Base-by-base conservation (phyloP, 2,329 filamentous ascomycete genomes). In the Rutstroemia sp. region DNA sequence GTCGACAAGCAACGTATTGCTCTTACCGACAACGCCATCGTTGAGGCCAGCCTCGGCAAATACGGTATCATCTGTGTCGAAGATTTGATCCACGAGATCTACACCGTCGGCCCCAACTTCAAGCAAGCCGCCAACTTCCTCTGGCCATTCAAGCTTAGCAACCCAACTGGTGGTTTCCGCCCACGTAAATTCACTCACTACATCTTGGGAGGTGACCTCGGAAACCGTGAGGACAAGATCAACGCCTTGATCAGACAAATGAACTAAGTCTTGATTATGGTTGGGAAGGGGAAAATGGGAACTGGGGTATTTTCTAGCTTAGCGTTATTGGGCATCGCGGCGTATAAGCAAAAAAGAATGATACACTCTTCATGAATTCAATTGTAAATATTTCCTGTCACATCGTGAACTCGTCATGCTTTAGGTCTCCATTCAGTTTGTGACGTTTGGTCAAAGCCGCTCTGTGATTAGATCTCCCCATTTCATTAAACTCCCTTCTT, bases 61-160 rank as follows among this genome's bases (percentile, higher is more conserved):
- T 96, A 91, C 80, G 94, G 92, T 76, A 96, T 99, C 72, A 90
- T 99, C 81, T 99, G 94, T 75, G 90, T 97, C 76, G 94, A 99
- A 82, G 94, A 99, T 79, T 80, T 99, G 68, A 92, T 99, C 77
- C 94, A 99, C 83, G 94, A 99, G 84, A 96, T 95, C 80, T 92
- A 85, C 84, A 95, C 92, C 59, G 94, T 97, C 67, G 92, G 94
- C 74, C 92, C 92, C 81, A 97, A 97, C 87, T 95, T 94, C 88
- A 97, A 96, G 87, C 92, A 96, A 82, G 91, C 89, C 71, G 84
- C 87, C 81, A 99, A 97, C 88, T 97, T 97, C 86, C 80, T 97
- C 68, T 99, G 94, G 94, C 94, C 94, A 73, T 99, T 99, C 87
- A 97, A 99, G 88, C 88, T 99, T 68, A 91, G 85, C 84, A 96